Conservation (phyloP, 306 rosid genomes). For the Rosa multiflora region DNA sequence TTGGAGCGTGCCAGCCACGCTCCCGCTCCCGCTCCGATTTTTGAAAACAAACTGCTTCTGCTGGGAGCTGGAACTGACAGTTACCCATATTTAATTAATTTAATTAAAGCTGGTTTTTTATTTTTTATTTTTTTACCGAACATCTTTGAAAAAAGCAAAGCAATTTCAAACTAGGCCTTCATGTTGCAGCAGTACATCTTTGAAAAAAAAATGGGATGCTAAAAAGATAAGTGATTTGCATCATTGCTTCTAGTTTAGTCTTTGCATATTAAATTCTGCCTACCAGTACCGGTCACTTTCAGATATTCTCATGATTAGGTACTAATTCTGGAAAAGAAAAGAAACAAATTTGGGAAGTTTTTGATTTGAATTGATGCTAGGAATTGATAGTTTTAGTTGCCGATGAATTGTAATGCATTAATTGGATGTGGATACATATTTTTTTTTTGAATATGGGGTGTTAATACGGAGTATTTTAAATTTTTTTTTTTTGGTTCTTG, state of each 20-base stretch:
- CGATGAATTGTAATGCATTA: neutral
- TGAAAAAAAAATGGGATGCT: too few relatives aligned
- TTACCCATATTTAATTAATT: too few relatives aligned
- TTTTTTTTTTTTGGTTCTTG: neutral
- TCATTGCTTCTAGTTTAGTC: neutral
- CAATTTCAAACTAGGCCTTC: too few relatives aligned
- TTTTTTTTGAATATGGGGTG: neutral
- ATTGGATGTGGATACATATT: neutral
- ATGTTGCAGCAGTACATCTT: too few relatives aligned
- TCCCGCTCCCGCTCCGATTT: too few relatives aligned
- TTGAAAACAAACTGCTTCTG: too few relatives aligned
- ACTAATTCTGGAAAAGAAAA: neutral
- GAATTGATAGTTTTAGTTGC: neutral
- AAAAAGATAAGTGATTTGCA: too few relatives aligned
- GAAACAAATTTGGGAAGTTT: neutral
- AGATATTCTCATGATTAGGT: neutral
- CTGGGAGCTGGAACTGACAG: too few relatives aligned
- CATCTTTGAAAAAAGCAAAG: too few relatives aligned
- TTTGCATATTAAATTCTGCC: neutral
- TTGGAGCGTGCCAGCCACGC: neutral
- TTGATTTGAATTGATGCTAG: neutral
- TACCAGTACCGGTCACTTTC: neutral
- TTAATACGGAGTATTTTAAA: neutral
- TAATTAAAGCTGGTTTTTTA: too few relatives aligned
- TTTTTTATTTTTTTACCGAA: too few relatives aligned